phyloP scores from a whole-genome alignment of 1,284 basidiomycete genomes.

The Mycosarcoma maydis region DNA sequence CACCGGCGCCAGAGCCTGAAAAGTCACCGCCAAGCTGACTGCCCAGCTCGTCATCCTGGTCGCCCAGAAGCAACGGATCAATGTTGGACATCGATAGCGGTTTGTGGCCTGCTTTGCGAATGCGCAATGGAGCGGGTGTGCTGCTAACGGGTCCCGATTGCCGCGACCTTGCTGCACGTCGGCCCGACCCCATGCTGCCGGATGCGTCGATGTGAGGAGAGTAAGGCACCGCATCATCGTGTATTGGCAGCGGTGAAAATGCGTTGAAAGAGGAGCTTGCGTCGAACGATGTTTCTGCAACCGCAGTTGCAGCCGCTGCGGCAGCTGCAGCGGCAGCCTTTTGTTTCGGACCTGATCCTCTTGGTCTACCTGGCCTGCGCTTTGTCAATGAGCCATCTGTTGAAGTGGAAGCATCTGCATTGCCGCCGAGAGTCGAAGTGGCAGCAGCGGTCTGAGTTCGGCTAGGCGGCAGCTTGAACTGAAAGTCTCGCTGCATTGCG shows the following conservation, averaged over 20 bases:
- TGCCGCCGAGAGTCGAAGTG: conserved; percentile 1
- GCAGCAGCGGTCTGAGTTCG: conserved; percentile 13
- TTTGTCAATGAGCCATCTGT: conserved; percentile 5
- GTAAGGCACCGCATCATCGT: conserved; percentile 2
- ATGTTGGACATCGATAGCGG: background rate
- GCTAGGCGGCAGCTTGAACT: conserved; percentile 37
- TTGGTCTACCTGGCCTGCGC: conserved; percentile 20
- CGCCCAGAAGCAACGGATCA: conserved; percentile 4
- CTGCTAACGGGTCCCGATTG: conserved; percentile 35
- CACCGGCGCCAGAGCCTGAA: conserved; percentile 5
- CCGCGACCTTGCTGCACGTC: conserved; percentile 15
- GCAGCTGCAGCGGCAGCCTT: conserved; percentile 17
- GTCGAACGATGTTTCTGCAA: conserved; percentile 11
- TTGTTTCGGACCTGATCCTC: conserved; percentile 20
- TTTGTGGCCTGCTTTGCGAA: conserved; percentile 7
- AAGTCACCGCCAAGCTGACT: conserved; percentile 28
- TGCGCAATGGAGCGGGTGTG: conserved; percentile 36
- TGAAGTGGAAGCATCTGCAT: conserved; percentile 15
- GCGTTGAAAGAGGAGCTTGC: background rate
- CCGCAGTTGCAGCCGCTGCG: conserved; percentile 12
- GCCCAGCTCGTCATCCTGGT: conserved; percentile 9
- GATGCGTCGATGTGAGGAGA: conserved; percentile 25
- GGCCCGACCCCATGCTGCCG: conserved; percentile 23
- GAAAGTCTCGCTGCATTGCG: conserved; percentile 47
- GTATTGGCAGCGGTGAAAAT: conserved; percentile 4